phyloP scores from a whole-genome alignment of 371 early-diverging fungal genomes.

The Encephalitozoon cuniculi region DNA sequence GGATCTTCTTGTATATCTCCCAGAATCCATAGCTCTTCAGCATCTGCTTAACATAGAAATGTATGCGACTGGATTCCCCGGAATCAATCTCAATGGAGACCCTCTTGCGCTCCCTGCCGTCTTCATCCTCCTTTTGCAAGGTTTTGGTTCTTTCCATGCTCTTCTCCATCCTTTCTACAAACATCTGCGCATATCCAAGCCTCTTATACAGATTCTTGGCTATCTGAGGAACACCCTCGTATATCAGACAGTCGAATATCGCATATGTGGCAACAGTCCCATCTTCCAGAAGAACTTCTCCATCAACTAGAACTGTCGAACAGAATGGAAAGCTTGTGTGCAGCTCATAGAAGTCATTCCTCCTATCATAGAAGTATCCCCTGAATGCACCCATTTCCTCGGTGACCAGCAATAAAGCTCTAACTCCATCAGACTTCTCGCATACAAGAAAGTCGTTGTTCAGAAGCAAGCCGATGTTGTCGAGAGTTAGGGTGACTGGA shows the following conservation, averaged over 20 bases:
- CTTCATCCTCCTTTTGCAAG: not conserved
- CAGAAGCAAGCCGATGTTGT: slow-evolving; percentile 67
- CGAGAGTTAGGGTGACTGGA: slow-evolving; percentile 73
- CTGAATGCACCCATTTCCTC: not conserved
- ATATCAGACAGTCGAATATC: slow-evolving; percentile 59
- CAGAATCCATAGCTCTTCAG: slow-evolving; percentile 57
- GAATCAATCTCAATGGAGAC: not conserved
- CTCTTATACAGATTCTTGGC: slow-evolving; percentile 42
- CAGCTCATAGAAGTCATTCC: slow-evolving; percentile 41
- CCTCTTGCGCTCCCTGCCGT: not conserved
- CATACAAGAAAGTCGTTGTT: slow-evolving; percentile 79
- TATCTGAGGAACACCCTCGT: slow-evolving; percentile 20
- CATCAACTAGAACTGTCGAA: slow-evolving; percentile 52
- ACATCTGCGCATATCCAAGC: slow-evolving; percentile 40
- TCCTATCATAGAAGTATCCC: slow-evolving; percentile 58
- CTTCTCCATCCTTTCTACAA: slow-evolving; percentile 25
- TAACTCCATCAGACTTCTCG: slow-evolving; percentile 91
- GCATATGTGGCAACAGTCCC: slow-evolving; percentile 21
- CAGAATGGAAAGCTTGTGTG: not conserved
- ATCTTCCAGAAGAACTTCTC: slow-evolving; percentile 48
- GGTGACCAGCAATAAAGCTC: slow-evolving; percentile 66
- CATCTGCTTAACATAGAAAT: slow-evolving; percentile 54
- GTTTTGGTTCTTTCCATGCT: not conserved
- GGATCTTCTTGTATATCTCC: slow-evolving; percentile 51
- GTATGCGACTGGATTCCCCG: not conserved